Base-by-base conservation (phyloP, 441 rosid species). In the Eugenia klotzschiana region DNA sequence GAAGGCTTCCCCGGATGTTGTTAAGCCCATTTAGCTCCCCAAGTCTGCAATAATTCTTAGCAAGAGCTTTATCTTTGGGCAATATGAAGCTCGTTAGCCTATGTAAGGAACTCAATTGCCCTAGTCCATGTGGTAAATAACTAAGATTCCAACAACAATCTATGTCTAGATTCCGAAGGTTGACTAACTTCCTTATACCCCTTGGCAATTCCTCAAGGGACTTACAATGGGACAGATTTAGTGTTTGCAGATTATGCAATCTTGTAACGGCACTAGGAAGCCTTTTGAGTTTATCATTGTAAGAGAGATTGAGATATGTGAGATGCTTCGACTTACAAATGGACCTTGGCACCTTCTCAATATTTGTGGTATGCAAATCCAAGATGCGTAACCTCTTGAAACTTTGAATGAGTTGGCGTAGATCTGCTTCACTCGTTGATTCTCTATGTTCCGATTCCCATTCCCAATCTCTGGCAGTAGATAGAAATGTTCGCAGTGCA, bases 301-400 rank as follows among this genome's bases (percentile, higher is more conserved):
- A 0, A 60, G 74, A 60, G 74, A 60, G n/a, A 33, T 60, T 8
- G 0, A 60, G 43, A 16, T 29, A 60, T 0, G 43, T 60, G 0
- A 60, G 41, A 29, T 60, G 0, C 13, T 60, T 60, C 4, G 29
- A 29, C 12, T 29, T 18, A 16, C 1, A 4, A 8, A 60, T 60
- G 13, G 0, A 60, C 13, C 74, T 29, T 16, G 43, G 74, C 74
- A 60, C 13, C n/a, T 29, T 60, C n/a, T 16, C 0, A 3, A 29
- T 0, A 0, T 0, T 0, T 0, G 1, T 4, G 1, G 0, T 1
- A 16, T 16, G 73, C 0, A 29, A 0, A 29, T 29, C 2, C 2
- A 60, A 60, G 73, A 60, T 2, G 0, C 6, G 73, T 1, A 60
- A 8, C 1, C 1, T 16, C 0, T 29, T 60, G 41, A 29, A 60